Evolutionary conservation across 2,329 filamentous ascomycete genomes (phyloP), one percentile per base, ranked within the genome.

Genomic region (Emergomyces orientalis): DNA sequence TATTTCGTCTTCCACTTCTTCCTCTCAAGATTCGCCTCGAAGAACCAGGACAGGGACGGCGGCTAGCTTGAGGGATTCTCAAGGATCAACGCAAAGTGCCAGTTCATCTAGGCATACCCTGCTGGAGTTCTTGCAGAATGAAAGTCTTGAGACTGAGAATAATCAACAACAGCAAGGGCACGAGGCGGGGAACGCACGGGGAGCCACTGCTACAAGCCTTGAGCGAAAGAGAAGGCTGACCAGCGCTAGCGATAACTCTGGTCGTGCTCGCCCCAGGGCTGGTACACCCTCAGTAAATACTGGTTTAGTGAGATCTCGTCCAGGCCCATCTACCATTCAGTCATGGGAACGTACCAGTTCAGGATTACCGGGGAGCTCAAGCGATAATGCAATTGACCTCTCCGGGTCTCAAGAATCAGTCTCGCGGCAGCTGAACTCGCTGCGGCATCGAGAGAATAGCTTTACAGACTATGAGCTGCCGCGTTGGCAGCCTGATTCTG

Each of bases 401-500:
- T 70, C 72, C 6, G 71, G 71, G 37, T 73, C 71, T 58, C 61
- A 62, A 43, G 55, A 61, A 34, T 52, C 67, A 55, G 52, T 64
- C 41, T 58, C 64, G 57, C 63, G 65, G 32, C 63, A 64, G 59
- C 55, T 59, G 62, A 71, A 62, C 63, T 71, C 63, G 56, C 65
- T 64, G 66, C 70, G 63, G 52, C 70, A 67, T 67, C 71, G 59
- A 49, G 65, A 64, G 65, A 66, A 60, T 62, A 71, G 65, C 66
- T 69, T 69, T 64, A 68, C 68, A 62, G 74, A 67, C 79, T 77
- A 88, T 65, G 76, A 82, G 22, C 76, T 91, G 49, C 91, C 92
- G 1, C 81, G 81, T 63, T 97, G 93, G 93, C 92, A 97, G 77
- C 89, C 91, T 3, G 93, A 97, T 75, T 81, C 83, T 3, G 91